Base-by-base conservation (phyloP, 345 rosid species). In the Syzygium aromaticum region DNA sequence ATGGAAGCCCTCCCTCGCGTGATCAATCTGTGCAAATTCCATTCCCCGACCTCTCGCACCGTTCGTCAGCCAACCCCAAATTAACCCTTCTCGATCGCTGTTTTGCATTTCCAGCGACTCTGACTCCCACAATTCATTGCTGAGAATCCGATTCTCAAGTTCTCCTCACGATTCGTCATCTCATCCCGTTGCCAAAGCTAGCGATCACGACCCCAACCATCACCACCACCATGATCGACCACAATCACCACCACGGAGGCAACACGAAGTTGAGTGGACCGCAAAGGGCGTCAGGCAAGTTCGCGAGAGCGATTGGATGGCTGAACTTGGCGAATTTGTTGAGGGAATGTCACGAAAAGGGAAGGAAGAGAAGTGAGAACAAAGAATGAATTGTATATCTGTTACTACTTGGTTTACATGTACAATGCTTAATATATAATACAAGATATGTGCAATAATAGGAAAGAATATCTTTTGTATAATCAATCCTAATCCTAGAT, bases 241-340 rank as follows among this genome's bases (percentile, higher is more conserved):
- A 11, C 80, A 19, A 2, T 64, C 53, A 85, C 53, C 89, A 91
- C 84, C 52, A 51, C 85, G 7, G 46, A 43, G 46, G 46, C 86
- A 91, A 10, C 85, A 84, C 21, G 54, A 92, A 92, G 56, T 91
- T 92, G 87, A 94, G 78, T 83, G 92, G 91, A 43, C 84, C 90
- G 17, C 98, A 93, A 92, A 90, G 87, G 80, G 90, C 88, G 1
- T 52, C 95, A 22, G 89, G 94, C 52, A 88, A 89, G 43, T 95
- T 98, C 88, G 98, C 99, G 67, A 94, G 89, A 86, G 91, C 96
- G 2, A 88, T 92, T 3, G 91, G 97, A 90, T 97, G 99, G 99
- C 84, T 88, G 67, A 52, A 93, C 86, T 88, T 94, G 77, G 99
- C 99, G 28, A 91, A 94, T 92, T 90, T 91, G 89, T 90, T 95